Evolutionary conservation across 2,329 filamentous ascomycete genomes (phyloP), one percentile per base, ranked within the genome.

Genomic region (Ilyonectria robusta): DNA sequence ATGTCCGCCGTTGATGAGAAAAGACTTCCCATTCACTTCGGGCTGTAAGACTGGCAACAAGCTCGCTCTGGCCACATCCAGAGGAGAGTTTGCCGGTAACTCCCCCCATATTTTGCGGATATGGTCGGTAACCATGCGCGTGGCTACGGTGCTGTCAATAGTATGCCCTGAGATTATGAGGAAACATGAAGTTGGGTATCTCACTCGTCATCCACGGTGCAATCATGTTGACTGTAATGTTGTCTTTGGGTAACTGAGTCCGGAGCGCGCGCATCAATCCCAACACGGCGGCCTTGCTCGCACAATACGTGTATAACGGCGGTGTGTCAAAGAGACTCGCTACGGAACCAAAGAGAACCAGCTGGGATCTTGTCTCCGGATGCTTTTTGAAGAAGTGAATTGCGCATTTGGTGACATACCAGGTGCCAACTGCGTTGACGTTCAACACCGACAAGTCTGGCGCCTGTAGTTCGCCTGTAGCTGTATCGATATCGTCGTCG

Each of bases 151-250:
- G 23, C 13, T 11, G n/a, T 23, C 21, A 21, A 21, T 10, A 13
- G 2, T 9, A 33, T 33, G 8, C 31, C 11, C 8, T 9, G 11
- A 2, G 7, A 33, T 33, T 11, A 33, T 33, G 11, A 46, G 11
- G 7, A 13, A 7, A 46, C 3, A 4, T 1, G 42, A 21, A 13
- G 23, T 15, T 15, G 31, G 31, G 11, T 11, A 33, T 29, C 46
- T 64, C 17, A 66, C 64, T 19, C 2, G 65, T 67, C 65, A 67
- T 59, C 65, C 65, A 67, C 4, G 65, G 65, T 11, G 65, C 60
- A 29, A 67, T 59, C 40, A 64, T 56, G 13, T 67, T 67, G 13
- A 67, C 55, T 3, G 40, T 59, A 6, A 64, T 50, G 10, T 67
- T 67, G 8, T 64, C 8, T 21, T 67, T 65, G 3, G 50, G 37